Conservation (phyloP, 2,329 filamentous ascomycete genomes). For the Microcera coccophila region DNA sequence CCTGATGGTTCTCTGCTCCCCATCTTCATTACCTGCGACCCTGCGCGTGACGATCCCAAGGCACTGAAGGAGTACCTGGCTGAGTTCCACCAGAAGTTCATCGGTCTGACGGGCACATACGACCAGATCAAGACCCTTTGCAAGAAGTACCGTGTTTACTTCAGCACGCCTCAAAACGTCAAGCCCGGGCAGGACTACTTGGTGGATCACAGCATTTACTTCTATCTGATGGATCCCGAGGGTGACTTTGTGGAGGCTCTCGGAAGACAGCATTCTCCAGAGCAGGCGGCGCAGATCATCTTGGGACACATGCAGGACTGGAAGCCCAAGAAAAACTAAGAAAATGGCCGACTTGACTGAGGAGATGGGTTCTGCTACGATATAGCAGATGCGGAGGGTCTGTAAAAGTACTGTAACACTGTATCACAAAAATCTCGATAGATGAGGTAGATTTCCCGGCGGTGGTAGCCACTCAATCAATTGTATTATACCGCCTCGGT, state of each 20-base stretch:
- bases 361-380: conserved; percentile 12
- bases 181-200: conserved; percentile 94
- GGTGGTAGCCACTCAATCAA: conserved; percentile 29
- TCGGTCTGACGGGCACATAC: conserved; percentile 90
- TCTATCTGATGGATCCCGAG: conserved; percentile 98
- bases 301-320: conserved; percentile 74
- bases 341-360: conserved; percentile 10
- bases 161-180: conserved; percentile 84
- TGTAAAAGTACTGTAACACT: conserved; percentile 27
- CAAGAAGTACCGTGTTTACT: conserved; percentile 96
- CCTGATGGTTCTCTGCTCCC: conserved; percentile 59
- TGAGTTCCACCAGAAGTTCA: conserved; percentile 83
- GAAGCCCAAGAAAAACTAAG: conserved; percentile 7
- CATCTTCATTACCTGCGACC: conserved; percentile 94
- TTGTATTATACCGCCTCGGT: too few relatives aligned
- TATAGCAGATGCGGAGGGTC: conserved; percentile 14
- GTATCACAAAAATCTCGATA: conserved; percentile 25
- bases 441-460: conserved; percentile 17
- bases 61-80: conserved; percentile 80
- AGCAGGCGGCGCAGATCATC: conserved; percentile 80
- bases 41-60: conserved; percentile 79
- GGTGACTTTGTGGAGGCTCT: conserved; percentile 98
- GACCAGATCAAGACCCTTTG: conserved; percentile 91
- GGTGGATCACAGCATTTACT: conserved; percentile 99
- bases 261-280: conserved; percentile 87